These are phyloP conservation scores for Ajuga reptans DNA, from an alignment of 305 asterid species.

Conservation along the genomic window DNA sequence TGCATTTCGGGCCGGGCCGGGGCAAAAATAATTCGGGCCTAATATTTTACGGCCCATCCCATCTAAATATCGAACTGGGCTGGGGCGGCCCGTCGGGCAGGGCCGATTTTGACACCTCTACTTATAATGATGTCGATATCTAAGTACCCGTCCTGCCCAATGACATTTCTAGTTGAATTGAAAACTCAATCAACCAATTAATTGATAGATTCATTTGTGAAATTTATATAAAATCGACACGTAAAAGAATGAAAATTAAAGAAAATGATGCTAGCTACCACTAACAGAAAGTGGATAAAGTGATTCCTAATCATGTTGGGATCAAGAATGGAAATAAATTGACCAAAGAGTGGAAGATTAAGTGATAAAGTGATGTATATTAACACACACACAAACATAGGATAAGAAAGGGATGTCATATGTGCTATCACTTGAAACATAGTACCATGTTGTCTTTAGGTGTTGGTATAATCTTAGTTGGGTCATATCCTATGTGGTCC, in stretches of 20 bases:
- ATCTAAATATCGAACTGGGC: too few species aligned
- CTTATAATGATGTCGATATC: too few species aligned
- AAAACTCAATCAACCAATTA: background rate
- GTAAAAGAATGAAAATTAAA: background rate
- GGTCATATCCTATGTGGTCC: too few species aligned
- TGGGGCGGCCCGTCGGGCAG: too few species aligned
- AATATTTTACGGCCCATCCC: too few species aligned
- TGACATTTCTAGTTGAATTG: background rate
- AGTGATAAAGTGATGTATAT: background rate
- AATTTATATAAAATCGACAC: background rate
- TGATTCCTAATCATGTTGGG: conserved; percentile 27
- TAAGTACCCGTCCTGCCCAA: too few species aligned
- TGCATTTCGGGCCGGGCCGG: too few species aligned
- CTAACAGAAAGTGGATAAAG: background rate
- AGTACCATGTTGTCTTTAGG: too few species aligned
- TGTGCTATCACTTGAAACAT: background rate
- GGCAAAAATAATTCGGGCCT: too few species aligned
- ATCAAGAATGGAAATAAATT: conserved; percentile 10
- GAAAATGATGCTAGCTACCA: background rate
- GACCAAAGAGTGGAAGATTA: background rate
- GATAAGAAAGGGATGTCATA: background rate
- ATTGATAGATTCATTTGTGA: background rate
- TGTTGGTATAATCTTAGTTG: too few species aligned
- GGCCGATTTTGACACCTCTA: too few species aligned
- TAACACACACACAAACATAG: background rate